Conservation (phyloP, 2,329 filamentous ascomycete genomes). For the Diaporthe ampelina region DNA sequence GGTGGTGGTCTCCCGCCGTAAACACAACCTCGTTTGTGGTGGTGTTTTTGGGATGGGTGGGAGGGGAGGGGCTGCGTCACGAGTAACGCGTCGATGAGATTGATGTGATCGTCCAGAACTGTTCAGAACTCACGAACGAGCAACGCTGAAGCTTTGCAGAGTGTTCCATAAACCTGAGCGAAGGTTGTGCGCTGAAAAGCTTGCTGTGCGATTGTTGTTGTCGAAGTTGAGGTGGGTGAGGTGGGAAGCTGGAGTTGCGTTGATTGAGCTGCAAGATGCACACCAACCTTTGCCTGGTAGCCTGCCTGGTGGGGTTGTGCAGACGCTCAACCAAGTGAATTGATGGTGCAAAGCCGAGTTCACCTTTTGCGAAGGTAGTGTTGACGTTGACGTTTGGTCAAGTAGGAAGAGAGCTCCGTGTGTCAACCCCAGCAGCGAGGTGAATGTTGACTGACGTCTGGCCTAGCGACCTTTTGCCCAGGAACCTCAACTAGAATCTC, state of each 20-base stretch:
- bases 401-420: background rate
- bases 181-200: background rate
- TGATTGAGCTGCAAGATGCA: background rate
- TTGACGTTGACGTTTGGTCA: constrained; percentile 2
- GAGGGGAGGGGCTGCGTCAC: background rate
- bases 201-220: constrained; percentile 19
- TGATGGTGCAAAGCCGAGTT: background rate
- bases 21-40: background rate
- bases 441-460: background rate
- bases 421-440: background rate
- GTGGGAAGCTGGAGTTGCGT: constrained; percentile 11
- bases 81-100: constrained; percentile 20
- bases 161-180: background rate
- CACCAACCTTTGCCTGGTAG: background rate
- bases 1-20: background rate
- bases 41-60: background rate
- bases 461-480: background rate
- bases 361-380: background rate
- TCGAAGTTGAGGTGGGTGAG: background rate
- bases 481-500: background rate
- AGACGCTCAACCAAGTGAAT: background rate
- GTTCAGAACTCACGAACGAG: background rate
- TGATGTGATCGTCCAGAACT: background rate
- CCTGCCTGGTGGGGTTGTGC: background rate
- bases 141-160: background rate